phyloP scores from a whole-genome alignment of 1,284 basidiomycete species.

The Trichosporon sp. region DNA sequence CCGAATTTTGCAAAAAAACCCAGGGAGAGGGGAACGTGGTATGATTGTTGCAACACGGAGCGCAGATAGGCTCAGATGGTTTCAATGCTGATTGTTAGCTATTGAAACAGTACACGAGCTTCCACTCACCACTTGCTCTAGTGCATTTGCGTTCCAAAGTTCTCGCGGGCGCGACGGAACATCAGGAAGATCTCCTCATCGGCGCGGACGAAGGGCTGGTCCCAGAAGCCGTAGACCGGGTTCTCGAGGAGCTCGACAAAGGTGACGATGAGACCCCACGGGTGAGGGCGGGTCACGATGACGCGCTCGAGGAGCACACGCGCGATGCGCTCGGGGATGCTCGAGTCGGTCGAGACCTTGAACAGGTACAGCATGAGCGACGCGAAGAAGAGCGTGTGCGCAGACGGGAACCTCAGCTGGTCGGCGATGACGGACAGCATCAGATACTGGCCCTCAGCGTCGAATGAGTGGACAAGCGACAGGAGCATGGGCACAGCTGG shows the following conservation, averaged over 20 bases:
- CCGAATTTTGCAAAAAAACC: constrained; percentile 19
- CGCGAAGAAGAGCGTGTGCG: constrained; percentile 97
- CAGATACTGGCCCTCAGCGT: constrained; percentile 93
- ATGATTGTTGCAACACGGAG: constrained; percentile 21
- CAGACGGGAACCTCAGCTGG: constrained; percentile 92
- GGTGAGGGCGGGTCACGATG: constrained; percentile 90
- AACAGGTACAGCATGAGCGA: constrained; percentile 86
- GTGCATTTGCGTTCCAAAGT: constrained; percentile 35
- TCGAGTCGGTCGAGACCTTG: constrained; percentile 38
- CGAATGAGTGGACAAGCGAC: constrained; percentile 78
- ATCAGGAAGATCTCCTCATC: constrained; percentile 53
- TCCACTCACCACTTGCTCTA: constrained; percentile 20
- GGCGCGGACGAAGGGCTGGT: constrained; percentile 53
- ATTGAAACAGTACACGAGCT: background rate
- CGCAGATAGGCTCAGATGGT: constrained; percentile 17
- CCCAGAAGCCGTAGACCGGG: constrained; percentile 55
- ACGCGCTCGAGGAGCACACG: constrained; percentile 90
- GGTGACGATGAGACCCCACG: constrained; percentile 93
- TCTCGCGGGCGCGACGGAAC: constrained; percentile 42
- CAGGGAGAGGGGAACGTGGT: constrained; percentile 21
- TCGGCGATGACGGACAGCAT: constrained; percentile 85
- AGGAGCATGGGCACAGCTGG: constrained; percentile 79
- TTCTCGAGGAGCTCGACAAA: constrained; percentile 73
- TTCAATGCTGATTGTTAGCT: constrained; percentile 4
- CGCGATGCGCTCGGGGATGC: constrained; percentile 84